Percentiles rank a stretch among this genome's conserved stretches.
Conservation (phyloP, 306 rosid genomes). For the Arachis stenosperma region DNA sequence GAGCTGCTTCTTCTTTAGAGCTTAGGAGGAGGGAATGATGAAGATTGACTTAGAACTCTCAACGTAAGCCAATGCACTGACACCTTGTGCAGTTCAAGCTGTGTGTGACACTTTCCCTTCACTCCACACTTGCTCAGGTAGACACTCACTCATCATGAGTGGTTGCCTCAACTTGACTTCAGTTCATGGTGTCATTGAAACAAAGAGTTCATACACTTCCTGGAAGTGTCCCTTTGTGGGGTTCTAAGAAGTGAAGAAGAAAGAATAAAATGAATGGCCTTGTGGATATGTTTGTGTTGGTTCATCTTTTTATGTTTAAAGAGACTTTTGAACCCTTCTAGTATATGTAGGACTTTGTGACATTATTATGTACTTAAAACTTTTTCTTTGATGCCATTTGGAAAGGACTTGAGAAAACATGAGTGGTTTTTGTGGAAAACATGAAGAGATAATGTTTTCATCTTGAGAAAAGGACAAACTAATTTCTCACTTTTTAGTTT, state of each 20-base stretch:
- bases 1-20: too few species aligned
- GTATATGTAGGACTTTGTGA: slow-evolving; percentile 32
- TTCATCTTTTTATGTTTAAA: too few species aligned
- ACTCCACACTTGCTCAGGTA: slow-evolving; percentile 91
- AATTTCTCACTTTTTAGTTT: too few species aligned
- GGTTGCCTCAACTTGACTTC: slow-evolving; percentile 84
- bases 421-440: slow-evolving; percentile 3
- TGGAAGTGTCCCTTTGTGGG: slow-evolving; percentile 37
- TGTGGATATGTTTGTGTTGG: slow-evolving; percentile 46
- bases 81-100: slow-evolving; percentile 92
- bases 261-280: too few species aligned
- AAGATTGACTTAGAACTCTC: slow-evolving; percentile 71
- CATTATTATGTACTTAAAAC: background rate
- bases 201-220: slow-evolving; percentile 1
- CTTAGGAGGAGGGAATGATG: slow-evolving; percentile 53
- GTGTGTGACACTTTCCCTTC: slow-evolving; percentile 88
- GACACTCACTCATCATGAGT: slow-evolving; percentile 93
- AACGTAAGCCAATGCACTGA: slow-evolving; percentile 98
- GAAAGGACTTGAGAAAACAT: background rate
- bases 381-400: background rate
- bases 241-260: slow-evolving; percentile 39
- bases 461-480: too few species aligned
- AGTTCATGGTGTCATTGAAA: slow-evolving; percentile 85
- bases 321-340: slow-evolving; percentile 30
- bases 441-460: background rate